Conservation (phyloP, 306 rosid genomes). For the Ziziphus jujuba region DNA sequence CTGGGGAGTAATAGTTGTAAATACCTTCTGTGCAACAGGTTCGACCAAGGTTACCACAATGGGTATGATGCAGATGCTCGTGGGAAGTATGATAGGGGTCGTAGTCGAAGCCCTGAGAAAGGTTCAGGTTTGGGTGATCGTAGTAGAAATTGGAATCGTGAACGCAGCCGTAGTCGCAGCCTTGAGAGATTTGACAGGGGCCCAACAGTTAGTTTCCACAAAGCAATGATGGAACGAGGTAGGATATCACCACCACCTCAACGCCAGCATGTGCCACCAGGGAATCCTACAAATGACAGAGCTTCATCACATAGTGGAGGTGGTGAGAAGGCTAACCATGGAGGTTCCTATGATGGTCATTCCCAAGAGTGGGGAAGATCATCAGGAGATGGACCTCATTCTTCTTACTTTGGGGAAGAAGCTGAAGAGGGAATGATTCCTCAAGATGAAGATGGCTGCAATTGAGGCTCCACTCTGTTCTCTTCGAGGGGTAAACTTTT, state of each 20-base stretch:
- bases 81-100: slow-evolving; percentile 28
- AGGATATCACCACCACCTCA: slow-evolving; percentile 27
- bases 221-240: slow-evolving; percentile 61
- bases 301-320: not conserved
- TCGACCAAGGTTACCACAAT: slow-evolving; percentile 44
- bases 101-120: slow-evolving; percentile 58
- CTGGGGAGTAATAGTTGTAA: slow-evolving; percentile 17
- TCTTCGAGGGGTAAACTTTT: not conserved
- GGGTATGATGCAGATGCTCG: slow-evolving; percentile 11
- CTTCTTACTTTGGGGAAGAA: slow-evolving; percentile 52
- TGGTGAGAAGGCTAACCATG: not conserved
- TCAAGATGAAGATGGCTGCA: slow-evolving; percentile 33
- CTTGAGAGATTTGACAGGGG: slow-evolving; percentile 41
- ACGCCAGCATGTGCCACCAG: slow-evolving; percentile 3
- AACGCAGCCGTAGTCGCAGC: slow-evolving; percentile 73
- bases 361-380: no score
- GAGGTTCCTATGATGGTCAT: no score
- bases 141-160: slow-evolving; percentile 43
- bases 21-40: slow-evolving; percentile 41
- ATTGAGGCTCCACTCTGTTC: slow-evolving; percentile 7
- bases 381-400: slow-evolving; percentile 34
- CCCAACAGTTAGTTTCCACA: slow-evolving; percentile 62
- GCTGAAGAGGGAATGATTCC: slow-evolving; percentile 76
- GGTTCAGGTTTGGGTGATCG: slow-evolving; percentile 56
- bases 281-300: slow-evolving; percentile 34